A percentile compares a stretch with the other conserved stretches of the same genome.
phyloP scores from a whole-genome alignment of 2,329 filamentous ascomycete species.

The Xylaria arbuscula region DNA sequence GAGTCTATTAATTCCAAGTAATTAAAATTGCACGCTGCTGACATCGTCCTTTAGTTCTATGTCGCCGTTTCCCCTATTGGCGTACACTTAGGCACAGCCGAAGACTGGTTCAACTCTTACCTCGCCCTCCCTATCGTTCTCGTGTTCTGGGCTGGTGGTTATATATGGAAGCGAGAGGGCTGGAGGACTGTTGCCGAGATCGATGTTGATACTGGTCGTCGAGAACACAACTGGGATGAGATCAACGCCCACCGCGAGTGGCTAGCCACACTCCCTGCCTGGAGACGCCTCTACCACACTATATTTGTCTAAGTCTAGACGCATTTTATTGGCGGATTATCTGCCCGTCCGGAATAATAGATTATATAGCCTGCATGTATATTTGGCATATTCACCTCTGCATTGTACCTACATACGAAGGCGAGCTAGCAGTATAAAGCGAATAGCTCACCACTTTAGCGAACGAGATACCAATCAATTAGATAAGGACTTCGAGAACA shows the following conservation, averaged over 20 bases:
- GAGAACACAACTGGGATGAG: constrained; percentile 70
- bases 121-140: constrained; percentile 66
- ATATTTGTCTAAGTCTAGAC: constrained; percentile 41
- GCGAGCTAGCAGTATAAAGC: not conserved
- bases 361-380: constrained; percentile 27
- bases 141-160: constrained; percentile 65
- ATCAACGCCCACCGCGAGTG: constrained; percentile 62
- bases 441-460: not conserved
- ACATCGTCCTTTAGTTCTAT: constrained; percentile 54
- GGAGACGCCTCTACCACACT: constrained; percentile 52
- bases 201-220: constrained; percentile 73
- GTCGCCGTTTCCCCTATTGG: constrained; percentile 54
- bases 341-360: constrained; percentile 41
- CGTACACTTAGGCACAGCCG: constrained; percentile 50
- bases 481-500: not conserved
- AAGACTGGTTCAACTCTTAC: constrained; percentile 65
- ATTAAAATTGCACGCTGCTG: not conserved
- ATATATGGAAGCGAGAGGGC: constrained; percentile 70
- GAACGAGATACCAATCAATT: not conserved
- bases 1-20: constrained; percentile 37
- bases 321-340: not conserved
- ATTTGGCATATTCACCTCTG: constrained; percentile 5
- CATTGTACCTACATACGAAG: constrained; percentile 10
- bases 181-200: constrained; percentile 70
- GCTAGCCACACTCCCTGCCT: constrained; percentile 59